Percentiles rank a stretch among this genome's conserved stretches.
Evolutionary conservation across 2,329 filamentous ascomycete genomes (phyloP).

Genomic region (Acephala macrosclerotiorum): DNA sequence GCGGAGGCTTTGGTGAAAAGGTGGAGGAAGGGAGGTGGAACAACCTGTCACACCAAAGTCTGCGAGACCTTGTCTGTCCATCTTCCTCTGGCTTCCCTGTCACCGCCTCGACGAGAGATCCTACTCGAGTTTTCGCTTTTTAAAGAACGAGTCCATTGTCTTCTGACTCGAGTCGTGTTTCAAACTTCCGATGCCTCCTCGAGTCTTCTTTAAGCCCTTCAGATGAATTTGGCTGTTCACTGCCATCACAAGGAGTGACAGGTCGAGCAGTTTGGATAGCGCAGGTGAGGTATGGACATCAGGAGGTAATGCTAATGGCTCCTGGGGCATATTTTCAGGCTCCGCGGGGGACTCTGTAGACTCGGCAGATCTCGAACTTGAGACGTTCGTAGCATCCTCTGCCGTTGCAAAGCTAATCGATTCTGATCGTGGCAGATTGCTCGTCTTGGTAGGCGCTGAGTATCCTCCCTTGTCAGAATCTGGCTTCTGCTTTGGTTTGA

Average conservation of each 20-base stretch:
- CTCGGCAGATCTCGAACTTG: neutral
- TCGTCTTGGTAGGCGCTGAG: neutral
- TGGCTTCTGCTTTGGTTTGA: conserved; percentile 24
- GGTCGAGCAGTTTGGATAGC: conserved; percentile 43
- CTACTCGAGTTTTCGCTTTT: conserved; percentile 53
- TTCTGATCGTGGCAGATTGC: neutral
- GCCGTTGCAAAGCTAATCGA: neutral
- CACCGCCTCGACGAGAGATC: neutral
- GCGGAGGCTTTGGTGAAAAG: too few relatives aligned
- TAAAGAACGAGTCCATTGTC: conserved; percentile 81
- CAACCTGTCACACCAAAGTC: too few relatives aligned
- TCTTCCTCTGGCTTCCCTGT: too few relatives aligned
- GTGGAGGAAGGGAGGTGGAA: neutral
- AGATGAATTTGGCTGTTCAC: conserved; percentile 79
- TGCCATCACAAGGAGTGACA: conserved; percentile 59
- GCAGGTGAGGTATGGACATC: neutral
- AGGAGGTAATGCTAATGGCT: conserved; percentile 10
- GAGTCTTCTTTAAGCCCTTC: conserved; percentile 75
- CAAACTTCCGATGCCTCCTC: conserved; percentile 82
- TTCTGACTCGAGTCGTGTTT: conserved; percentile 78
- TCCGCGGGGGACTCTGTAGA: neutral
- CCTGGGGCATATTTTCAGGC: conserved; percentile 6
- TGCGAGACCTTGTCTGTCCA: too few relatives aligned
- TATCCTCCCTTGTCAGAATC: neutral
- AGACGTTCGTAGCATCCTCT: neutral